These are phyloP conservation scores for Cladorrhinum samala DNA, from an alignment of 495 filamentous ascomycete species.

Conservation along the genomic window DNA sequence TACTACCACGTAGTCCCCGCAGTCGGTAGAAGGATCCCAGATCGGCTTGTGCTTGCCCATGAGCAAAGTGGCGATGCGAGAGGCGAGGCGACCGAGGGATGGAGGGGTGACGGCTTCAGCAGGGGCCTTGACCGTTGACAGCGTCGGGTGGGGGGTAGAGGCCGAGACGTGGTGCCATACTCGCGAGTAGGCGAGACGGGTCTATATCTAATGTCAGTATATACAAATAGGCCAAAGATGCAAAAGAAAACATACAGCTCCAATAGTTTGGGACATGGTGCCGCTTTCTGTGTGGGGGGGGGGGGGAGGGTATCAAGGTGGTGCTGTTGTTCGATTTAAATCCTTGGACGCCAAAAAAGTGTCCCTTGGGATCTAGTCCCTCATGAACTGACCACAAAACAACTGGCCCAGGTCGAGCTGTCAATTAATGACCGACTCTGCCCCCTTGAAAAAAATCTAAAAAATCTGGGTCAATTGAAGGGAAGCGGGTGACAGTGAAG, in stretches of 20 bases:
- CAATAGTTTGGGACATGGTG: constrained; percentile 23
- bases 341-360: neutral
- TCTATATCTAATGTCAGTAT: constrained; percentile 59
- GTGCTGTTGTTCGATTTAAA: neutral
- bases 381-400: constrained; percentile 15
- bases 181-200: constrained; percentile 90
- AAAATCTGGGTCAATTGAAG: neutral
- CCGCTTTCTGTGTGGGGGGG: too few relatives aligned
- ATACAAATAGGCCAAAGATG: too few relatives aligned
- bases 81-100: constrained; percentile 82
- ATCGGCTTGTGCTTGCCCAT: constrained; percentile 99
- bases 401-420: neutral
- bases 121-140: constrained; percentile 43
- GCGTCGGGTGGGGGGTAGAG: constrained; percentile 46
- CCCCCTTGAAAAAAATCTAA: neutral
- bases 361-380: constrained; percentile 23
- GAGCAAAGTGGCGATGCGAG: constrained; percentile 79
- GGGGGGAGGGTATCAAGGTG: constrained; percentile 3
- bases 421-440: neutral
- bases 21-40: constrained; percentile 92
- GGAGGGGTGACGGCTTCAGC: constrained; percentile 54
- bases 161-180: constrained; percentile 88
- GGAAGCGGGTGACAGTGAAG: neutral
- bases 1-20: constrained; percentile 97
- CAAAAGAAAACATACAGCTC: constrained; percentile 14